Evolutionary conservation across 1,284 basidiomycete species (phyloP).

Genomic region (Ganoderma multipileum): DNA sequence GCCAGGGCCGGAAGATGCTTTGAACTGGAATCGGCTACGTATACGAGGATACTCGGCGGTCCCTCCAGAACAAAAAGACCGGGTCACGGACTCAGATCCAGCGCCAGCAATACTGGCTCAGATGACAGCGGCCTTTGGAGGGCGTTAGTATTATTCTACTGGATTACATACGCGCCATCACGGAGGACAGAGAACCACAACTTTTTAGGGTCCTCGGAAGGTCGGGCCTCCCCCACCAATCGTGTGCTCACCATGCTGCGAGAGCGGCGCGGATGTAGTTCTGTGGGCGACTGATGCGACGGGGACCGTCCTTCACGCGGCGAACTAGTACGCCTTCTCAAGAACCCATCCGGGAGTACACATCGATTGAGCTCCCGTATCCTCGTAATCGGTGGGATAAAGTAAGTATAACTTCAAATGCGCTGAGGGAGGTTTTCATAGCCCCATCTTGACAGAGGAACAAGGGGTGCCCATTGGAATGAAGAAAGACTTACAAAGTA

Average conservation of each 20-base stretch:
- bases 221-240: constrained; percentile 11
- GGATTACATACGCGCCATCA: not conserved
- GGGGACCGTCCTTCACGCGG: not conserved
- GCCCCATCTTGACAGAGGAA: not conserved
- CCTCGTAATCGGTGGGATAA: not conserved
- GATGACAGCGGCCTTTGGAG: not conserved
- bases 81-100: not conserved
- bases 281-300: not conserved
- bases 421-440: too few species aligned
- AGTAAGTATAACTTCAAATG: not conserved
- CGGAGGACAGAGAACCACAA: constrained; percentile 7
- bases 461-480: not conserved
- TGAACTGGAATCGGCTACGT: not conserved
- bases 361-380: not conserved
- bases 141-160: not conserved
- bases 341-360: not conserved
- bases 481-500: not conserved
- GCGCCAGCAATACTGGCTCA: not conserved
- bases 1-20: not conserved
- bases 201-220: constrained; percentile 11
- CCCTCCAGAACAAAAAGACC: not conserved
- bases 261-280: constrained; percentile 2
- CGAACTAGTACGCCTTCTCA: not conserved
- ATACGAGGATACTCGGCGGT: not conserved
- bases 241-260: constrained; percentile 1